phyloP scores from a whole-genome alignment of 1,284 basidiomycete genomes.

The Ganoderma sinense region DNA sequence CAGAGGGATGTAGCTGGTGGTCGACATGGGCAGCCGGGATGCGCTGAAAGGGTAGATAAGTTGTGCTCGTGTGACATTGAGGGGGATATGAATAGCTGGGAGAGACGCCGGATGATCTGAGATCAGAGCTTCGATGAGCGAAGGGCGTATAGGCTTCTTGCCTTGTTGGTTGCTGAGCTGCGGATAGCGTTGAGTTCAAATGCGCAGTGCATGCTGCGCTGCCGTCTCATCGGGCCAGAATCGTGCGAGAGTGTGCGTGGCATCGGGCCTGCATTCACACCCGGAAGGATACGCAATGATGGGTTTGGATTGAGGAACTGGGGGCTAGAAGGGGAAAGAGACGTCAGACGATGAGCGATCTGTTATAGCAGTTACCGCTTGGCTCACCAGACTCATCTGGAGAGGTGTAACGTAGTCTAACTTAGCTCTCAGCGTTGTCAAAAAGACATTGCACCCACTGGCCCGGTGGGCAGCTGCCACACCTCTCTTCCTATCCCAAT shows the following conservation, averaged over 20 bases:
- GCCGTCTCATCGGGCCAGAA: neutral
- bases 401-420: neutral
- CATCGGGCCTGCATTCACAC: neutral
- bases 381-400: neutral
- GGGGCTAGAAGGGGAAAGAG: neutral
- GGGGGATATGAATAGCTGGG: slow-evolving; percentile 6
- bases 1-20: slow-evolving; percentile 37
- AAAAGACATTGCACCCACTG: neutral
- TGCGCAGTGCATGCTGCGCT: neutral
- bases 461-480: neutral
- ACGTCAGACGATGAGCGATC: neutral
- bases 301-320: neutral
- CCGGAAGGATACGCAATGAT: neutral
- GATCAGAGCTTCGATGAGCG: neutral
- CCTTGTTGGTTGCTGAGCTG: neutral
- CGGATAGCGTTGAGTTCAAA: neutral
- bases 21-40: slow-evolving; percentile 26
- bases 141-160: neutral
- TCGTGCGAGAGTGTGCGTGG: neutral
- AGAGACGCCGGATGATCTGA: slow-evolving; percentile 8
- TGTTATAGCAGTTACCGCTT: neutral
- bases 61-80: slow-evolving; percentile 27
- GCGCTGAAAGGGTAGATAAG: slow-evolving; percentile 12
- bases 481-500: neutral
- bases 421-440: neutral